Evolutionary conservation across 192 early-diverging fungal species (phyloP), one percentile per base, ranked within the genome.

Genomic region (Funneliformis mosseae): DNA sequence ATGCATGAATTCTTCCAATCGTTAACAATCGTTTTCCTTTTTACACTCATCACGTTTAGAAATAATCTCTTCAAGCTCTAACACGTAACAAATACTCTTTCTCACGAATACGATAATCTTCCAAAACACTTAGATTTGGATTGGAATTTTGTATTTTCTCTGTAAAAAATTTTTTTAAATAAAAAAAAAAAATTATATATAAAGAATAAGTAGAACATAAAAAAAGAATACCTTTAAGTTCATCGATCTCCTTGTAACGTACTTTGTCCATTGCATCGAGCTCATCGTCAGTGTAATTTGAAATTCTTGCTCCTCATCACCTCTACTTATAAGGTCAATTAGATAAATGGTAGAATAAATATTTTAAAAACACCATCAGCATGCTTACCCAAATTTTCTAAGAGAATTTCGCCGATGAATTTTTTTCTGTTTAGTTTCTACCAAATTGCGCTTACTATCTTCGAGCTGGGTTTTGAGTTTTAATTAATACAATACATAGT

Each of bases 1-100:
- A 18, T 89, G 88, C 97, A 99, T 98, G 80, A 99, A 99, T 88
- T 97, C 94, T 41, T 93, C 92, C 39, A n/a, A n/a, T n/a, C n/a
- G n/a, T n/a, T n/a, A n/a, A n/a, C n/a, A n/a, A n/a, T n/a, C n/a
- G n/a, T n/a, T n/a, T n/a, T n/a, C n/a, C n/a, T n/a, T n/a, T n/a
- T n/a, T n/a, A n/a, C n/a, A n/a, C n/a, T n/a, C n/a, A n/a, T n/a
- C n/a, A n/a, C n/a, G n/a, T n/a, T n/a, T n/a, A n/a, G n/a, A n/a
- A n/a, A n/a, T 95, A 5, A 94, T 88, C 11, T 89, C 89, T 61
- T 94, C 93, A 38, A 98, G 95, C 62, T 96, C 93, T 63, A 91
- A 87, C 71, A n/a, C n/a, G n/a, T n/a, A n/a, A n/a, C n/a, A n/a
- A n/a, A n/a, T n/a, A n/a, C n/a, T n/a, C n/a, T n/a, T n/a, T n/a